Conservation (phyloP, 1,284 basidiomycete genomes). For the Athelia psychrophila region DNA sequence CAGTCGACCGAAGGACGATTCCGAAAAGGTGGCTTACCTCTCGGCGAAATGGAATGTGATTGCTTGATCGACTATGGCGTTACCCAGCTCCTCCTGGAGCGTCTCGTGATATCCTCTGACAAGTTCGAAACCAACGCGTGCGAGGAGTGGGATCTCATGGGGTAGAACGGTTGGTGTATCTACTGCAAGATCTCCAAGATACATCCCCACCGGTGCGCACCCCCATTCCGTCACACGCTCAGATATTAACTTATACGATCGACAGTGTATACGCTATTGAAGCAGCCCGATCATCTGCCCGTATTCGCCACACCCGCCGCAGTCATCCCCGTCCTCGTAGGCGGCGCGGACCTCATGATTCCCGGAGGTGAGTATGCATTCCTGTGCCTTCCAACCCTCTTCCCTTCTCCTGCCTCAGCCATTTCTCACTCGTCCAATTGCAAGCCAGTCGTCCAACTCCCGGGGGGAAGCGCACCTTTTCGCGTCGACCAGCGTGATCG, state of each 20-base stretch:
- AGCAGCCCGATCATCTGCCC: constrained; percentile 59
- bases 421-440: too few relatives aligned
- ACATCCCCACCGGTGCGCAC: constrained; percentile 61
- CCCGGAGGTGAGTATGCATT: constrained; percentile 69
- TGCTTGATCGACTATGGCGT: constrained; percentile 96
- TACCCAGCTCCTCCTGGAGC: constrained; percentile 92
- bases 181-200: constrained; percentile 96
- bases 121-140: constrained; percentile 98
- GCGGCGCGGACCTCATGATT: constrained; percentile 79
- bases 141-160: constrained; percentile 92
- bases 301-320: constrained; percentile 58
- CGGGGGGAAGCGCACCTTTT: too few relatives aligned
- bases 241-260: not conserved
- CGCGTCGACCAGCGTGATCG: too few relatives aligned
- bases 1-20: constrained; percentile 99
- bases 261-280: constrained; percentile 73
- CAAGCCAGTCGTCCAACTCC: too few relatives aligned
- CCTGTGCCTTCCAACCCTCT: not conserved
- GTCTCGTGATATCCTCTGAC: constrained; percentile 97
- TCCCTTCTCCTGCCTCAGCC: too few relatives aligned
- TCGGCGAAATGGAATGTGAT: constrained; percentile 99
- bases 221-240: too few relatives aligned
- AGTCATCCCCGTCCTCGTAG: constrained; percentile 63
- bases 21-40: constrained; percentile 93
- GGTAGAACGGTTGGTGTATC: constrained; percentile 95